Conservation (phyloP, 2,329 filamentous ascomycete species). For the Sclerotinia nivalis region DNA sequence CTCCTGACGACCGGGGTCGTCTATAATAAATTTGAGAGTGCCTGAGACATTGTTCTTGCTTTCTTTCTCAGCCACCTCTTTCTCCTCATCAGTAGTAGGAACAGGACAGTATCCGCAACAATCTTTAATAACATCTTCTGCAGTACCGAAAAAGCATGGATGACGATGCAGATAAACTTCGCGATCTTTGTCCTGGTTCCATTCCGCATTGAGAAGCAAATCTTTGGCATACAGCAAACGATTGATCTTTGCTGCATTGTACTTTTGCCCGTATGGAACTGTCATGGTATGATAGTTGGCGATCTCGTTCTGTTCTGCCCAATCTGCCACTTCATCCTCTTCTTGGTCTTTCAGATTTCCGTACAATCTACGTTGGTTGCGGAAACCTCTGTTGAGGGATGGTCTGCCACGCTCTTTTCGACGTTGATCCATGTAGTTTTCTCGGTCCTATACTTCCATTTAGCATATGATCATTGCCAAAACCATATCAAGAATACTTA, state of each 20-base stretch:
- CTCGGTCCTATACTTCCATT: constrained; percentile 52
- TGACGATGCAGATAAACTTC: constrained; percentile 78
- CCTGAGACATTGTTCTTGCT: constrained; percentile 75
- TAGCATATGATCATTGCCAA: not conserved
- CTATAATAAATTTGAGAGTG: constrained; percentile 70
- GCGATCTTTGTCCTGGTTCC: constrained; percentile 77
- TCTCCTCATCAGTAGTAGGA: constrained; percentile 68
- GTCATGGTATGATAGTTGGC: constrained; percentile 79
- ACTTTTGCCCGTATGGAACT: constrained; percentile 64
- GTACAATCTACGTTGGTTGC: constrained; percentile 47
- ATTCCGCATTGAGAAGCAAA: constrained; percentile 79
- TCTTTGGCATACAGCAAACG: constrained; percentile 81
- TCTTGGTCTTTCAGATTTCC: constrained; percentile 77
- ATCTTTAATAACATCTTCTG: constrained; percentile 73
- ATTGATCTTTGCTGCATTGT: constrained; percentile 71
- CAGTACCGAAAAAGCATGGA: constrained; percentile 79
- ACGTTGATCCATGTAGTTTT: constrained; percentile 69
- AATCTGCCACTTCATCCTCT: constrained; percentile 78
- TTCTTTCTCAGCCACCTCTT: constrained; percentile 70
- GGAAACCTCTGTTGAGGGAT: constrained; percentile 46
- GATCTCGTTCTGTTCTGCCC: constrained; percentile 74
- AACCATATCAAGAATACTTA: not conserved
- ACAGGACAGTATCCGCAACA: constrained; percentile 79
- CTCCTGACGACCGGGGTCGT: constrained; percentile 76
- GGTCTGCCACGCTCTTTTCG: constrained; percentile 73